Percentiles rank a stretch among this genome's conserved stretches.
Conservation (phyloP, 257 asterid species). For the Fraxinus excelsior region DNA sequence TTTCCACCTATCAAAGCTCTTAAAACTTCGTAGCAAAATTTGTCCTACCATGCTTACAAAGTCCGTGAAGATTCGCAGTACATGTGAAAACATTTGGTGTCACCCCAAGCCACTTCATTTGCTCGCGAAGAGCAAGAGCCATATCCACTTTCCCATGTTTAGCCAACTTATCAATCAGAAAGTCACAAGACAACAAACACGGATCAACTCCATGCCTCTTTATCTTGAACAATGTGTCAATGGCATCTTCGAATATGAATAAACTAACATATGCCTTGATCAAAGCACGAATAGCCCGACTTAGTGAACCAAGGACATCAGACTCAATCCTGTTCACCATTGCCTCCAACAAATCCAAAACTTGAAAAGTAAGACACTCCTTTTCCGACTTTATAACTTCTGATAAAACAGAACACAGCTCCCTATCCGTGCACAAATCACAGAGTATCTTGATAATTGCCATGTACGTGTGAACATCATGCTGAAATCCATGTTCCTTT, state of each 20-base stretch:
- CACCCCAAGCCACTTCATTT: constrained; percentile 56
- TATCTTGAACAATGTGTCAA: constrained; percentile 42
- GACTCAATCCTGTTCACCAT: constrained; percentile 52
- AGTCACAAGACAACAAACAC: constrained; percentile 62
- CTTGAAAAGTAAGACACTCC: constrained; percentile 45
- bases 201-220: constrained; percentile 48
- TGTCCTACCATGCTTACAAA: constrained; percentile 51
- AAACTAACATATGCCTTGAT: constrained; percentile 55
- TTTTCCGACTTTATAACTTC: constrained; percentile 47
- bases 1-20: constrained; percentile 31
- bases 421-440: constrained; percentile 48
- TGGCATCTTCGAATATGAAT: constrained; percentile 76
- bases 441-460: constrained; percentile 68
- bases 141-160: constrained; percentile 49
- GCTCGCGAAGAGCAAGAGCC: constrained; percentile 55
- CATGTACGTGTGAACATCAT: constrained; percentile 50
- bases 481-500: constrained; percentile 52
- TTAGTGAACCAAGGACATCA: constrained; percentile 43
- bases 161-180: constrained; percentile 62
- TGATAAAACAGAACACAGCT: constrained; percentile 53
- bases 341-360: constrained; percentile 61
- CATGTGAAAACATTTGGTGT: constrained; percentile 46
- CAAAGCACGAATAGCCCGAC: constrained; percentile 56
- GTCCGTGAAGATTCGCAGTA: constrained; percentile 59
- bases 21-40: constrained; percentile 42